Base-by-base conservation (phyloP, 2,329 filamentous ascomycete genomes). In the Leptographium wingfieldii region DNA sequence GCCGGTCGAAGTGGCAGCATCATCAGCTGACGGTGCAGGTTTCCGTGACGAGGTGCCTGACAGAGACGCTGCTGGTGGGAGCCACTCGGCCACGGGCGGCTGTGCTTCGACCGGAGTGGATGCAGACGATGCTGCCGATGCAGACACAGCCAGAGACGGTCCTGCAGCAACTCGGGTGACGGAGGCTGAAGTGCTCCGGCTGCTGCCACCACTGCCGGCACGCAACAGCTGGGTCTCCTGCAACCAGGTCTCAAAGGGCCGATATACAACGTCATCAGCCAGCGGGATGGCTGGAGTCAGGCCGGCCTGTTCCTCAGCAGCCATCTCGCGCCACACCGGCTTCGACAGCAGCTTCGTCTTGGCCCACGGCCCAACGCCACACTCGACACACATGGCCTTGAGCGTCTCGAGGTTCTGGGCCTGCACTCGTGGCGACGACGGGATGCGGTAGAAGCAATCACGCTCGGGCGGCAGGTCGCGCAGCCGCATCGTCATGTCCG, bases 251-350 rank as follows among this genome's bases (percentile, higher is more conserved):
- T 84, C 80, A 63, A 83, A 86, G 0, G 83, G 83, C 27, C 82
- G 74, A 67, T 87, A 87, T 14, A 87, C 83, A 56, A 85, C 74
- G 51, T 80, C 78, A 60, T 83, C 79, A 2, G 79, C 77, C 27
- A 87, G 73, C 2, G 84, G 84, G 60, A 86, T 85, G 63, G 77
- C 74, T 0, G 83, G 84, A 0, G 83, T 86, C 59, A 86, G 72
- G 1, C 83, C 82, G 49, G 81, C 80, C 69, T 86, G 82, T 68
- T 87, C 84, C 69, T 87, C 84, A n/a, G 82, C 77, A 0, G 82
- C 82, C 70, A 86, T 82, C 67, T 87, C 84, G 66, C 82, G 81
- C 78, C 84, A 86, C 1, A 81, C 81, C 57, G 80, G 79, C 51
- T 78, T 80, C 66, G 80, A 76, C 2, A 77, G 70, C 31, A 77